A percentile compares a stretch with the other conserved stretches of the same genome.
Evolutionary conservation across 148 eudicot species (phyloP).

Genomic region (Vaccinium myrtillus): DNA sequence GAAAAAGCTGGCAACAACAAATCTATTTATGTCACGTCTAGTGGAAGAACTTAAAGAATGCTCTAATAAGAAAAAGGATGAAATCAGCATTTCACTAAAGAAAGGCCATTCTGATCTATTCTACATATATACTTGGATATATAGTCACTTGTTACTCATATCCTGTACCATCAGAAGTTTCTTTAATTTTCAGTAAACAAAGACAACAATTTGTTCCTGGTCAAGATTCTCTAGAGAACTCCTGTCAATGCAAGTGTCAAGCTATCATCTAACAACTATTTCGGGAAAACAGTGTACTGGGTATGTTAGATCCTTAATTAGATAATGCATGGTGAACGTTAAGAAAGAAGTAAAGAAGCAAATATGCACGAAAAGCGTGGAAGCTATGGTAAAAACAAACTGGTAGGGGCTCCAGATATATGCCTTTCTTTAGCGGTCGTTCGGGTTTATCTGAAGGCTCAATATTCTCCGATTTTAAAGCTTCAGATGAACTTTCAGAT

Average conservation of each 20-base stretch:
- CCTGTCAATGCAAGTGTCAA: background rate
- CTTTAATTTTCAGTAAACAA: background rate
- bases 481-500: conserved; percentile 64
- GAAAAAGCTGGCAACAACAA: background rate
- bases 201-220: background rate
- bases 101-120: background rate
- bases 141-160: background rate
- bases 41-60: background rate
- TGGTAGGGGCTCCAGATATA: conserved; percentile 2
- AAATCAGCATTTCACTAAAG: conserved; percentile 1
- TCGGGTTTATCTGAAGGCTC: conserved; percentile 48
- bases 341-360: background rate
- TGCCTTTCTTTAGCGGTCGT: conserved; percentile 70
- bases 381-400: background rate
- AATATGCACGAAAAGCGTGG: background rate
- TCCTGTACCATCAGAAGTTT: background rate
- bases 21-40: background rate
- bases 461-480: conserved; percentile 48
- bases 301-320: background rate
- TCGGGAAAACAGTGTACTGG: background rate
- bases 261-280: conserved; percentile 3
- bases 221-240: background rate
- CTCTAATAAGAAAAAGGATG: background rate
- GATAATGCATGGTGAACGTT: background rate
- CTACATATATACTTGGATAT: background rate